Percentiles rank a stretch among this genome's conserved stretches.
Evolutionary conservation across 1,284 basidiomycete species (phyloP).

Genomic region (Malassezia furfur): DNA sequence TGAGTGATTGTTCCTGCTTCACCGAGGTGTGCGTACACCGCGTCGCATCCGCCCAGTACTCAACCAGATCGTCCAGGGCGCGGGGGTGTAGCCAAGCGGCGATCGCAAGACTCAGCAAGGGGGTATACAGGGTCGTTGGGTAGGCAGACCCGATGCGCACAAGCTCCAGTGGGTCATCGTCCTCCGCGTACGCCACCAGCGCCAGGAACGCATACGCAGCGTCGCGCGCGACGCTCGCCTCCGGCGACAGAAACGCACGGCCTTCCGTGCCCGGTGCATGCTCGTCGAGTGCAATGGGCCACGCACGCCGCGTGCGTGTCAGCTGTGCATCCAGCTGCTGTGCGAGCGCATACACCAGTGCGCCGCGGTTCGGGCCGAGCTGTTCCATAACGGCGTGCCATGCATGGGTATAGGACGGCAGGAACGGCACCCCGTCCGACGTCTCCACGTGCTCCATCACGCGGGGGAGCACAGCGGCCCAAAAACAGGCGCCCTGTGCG

Average conservation of each 20-base stretch:
- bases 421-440: neutral
- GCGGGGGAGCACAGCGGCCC: neutral
- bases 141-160: neutral
- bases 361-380: neutral
- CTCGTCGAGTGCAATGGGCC: conserved; percentile 1
- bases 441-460: neutral
- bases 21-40: conserved; percentile 1
- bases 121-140: neutral
- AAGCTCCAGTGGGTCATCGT: neutral
- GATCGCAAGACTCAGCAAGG: neutral
- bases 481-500: neutral
- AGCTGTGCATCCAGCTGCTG: neutral
- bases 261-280: conserved; percentile 10
- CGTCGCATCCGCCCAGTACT: conserved; percentile 5
- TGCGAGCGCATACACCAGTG: neutral
- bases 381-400: neutral
- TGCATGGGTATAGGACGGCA: neutral
- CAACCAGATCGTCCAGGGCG: neutral
- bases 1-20: neutral
- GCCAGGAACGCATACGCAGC: conserved; percentile 4
- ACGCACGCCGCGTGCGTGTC: neutral
- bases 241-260: conserved; percentile 5
- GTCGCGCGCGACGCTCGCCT: neutral
- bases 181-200: neutral
- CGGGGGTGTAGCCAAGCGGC: neutral